phyloP scores from a whole-genome alignment of 2,329 filamentous ascomycete genomes.

The Hypoxylon sp. region DNA sequence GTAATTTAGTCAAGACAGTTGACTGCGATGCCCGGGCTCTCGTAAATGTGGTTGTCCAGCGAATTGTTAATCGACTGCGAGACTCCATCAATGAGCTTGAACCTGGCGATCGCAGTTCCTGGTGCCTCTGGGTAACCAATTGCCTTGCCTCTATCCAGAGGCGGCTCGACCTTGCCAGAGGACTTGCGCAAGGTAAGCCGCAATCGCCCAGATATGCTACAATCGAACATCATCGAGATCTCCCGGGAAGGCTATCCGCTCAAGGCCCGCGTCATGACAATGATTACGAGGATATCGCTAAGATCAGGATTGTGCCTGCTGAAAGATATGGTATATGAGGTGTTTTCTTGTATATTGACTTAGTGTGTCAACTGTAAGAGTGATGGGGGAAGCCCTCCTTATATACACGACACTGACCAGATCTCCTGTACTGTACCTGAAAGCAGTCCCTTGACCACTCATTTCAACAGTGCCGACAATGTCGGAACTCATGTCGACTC shows the following conservation, averaged over 20 bases:
- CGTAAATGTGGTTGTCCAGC: constrained; percentile 9
- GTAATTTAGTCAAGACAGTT: constrained; percentile 23
- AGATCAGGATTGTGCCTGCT: constrained; percentile 65
- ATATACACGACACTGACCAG: no score
- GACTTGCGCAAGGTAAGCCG: background rate
- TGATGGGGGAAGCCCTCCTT: no score
- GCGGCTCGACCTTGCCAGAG: constrained; percentile 19
- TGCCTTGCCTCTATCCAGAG: constrained; percentile 31
- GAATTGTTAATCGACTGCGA: constrained; percentile 15
- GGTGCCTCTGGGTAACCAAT: constrained; percentile 24
- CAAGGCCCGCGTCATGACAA: constrained; percentile 41
- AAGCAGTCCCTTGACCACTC: no score
- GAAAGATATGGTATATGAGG: no score
- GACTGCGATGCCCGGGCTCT: constrained; percentile 29
- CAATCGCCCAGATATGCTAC: background rate
- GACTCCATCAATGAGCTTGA: constrained; percentile 17
- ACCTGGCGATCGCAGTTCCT: constrained; percentile 12
- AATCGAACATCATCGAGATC: constrained; percentile 21
- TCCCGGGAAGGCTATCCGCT: constrained; percentile 25
- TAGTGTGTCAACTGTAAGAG: no score
- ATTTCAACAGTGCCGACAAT: constrained; percentile 64
- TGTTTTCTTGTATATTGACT: no score
- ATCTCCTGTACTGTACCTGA: no score
- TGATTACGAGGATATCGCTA: constrained; percentile 57
- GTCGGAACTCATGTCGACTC: constrained; percentile 58